Evolutionary conservation across 176 grass and related monocot species (phyloP), one percentile per base, ranked within the genome.

Genomic region (Phyllostachys edulis): DNA sequence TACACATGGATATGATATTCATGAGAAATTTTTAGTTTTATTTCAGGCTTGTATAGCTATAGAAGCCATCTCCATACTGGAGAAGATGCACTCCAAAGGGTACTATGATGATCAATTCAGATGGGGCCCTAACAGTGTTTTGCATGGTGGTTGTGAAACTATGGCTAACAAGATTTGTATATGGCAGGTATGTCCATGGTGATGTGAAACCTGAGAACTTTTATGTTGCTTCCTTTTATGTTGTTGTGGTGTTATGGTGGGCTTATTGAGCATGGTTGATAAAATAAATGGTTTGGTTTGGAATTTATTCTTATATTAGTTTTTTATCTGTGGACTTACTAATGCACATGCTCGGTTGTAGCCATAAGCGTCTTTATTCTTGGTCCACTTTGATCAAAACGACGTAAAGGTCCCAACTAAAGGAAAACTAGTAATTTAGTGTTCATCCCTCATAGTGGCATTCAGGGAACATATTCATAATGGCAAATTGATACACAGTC

Each of bases 181-280:
- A 26, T 88, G 69, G 34, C 85, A 97, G 95, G 27, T 97, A 97
- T 75, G 95, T 97, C 52, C 95, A 97, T 55, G 95, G 95, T 44
- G 95, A 97, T 79, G 90, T 97, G 75, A 97, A 97, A 61, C 95
- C 95, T 75, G 92, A 97, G 71, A 97, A 97, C 78, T 97, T 97
- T 60, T 94, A n/a, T n/a, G n/a, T n/a, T n/a, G n/a, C n/a, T n/a
- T n/a, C n/a, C n/a, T n/a, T n/a, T n/a, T n/a, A n/a, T n/a, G n/a
- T n/a, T n/a, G n/a, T n/a, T n/a, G n/a, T n/a, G n/a, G n/a, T n/a
- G n/a, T n/a, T n/a, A n/a, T n/a, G n/a, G n/a, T n/a, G n/a, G n/a
- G n/a, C n/a, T n/a, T n/a, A n/a, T n/a, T n/a, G n/a, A n/a, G n/a
- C n/a, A n/a, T n/a, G n/a, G n/a, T n/a, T n/a, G n/a, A n/a, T n/a